These are phyloP conservation scores for Penicillium egyptiacum DNA, from an alignment of 495 filamentous ascomycete genomes.

Conservation along the genomic window DNA sequence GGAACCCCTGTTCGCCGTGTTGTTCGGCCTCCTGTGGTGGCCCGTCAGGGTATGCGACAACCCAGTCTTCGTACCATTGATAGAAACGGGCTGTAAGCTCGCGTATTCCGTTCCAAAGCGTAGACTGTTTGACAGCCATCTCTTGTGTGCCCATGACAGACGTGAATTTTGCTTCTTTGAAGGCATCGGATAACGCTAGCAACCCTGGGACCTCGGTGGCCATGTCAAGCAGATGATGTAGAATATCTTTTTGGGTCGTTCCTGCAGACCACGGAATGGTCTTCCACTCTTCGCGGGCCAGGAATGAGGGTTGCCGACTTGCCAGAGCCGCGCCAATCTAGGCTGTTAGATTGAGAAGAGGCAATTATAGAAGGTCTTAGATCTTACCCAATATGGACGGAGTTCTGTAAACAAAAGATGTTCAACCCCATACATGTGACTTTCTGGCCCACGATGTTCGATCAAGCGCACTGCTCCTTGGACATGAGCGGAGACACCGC, in stretches of 20 bases:
- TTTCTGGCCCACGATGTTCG: conserved; percentile 47
- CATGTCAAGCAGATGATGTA: conserved; percentile 44
- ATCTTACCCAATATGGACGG: conserved; percentile 46
- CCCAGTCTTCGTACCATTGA: conserved; percentile 40
- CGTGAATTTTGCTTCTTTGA: conserved; percentile 24
- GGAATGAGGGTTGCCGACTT: conserved; percentile 36
- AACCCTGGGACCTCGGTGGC: conserved; percentile 41
- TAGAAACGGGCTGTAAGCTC: conserved; percentile 35
- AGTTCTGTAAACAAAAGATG: conserved; percentile 46
- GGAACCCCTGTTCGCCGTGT: conserved; percentile 31
- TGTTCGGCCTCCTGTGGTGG: conserved; percentile 33
- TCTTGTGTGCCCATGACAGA: conserved; percentile 35
- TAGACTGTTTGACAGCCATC: conserved; percentile 36
- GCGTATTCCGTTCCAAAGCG: conserved; percentile 40
- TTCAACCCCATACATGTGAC: conserved; percentile 47
- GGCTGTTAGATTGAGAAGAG: conserved; percentile 4
- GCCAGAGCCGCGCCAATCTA: conserved; percentile 40
- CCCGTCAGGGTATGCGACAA: conserved; percentile 38
- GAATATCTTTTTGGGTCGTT: conserved; percentile 43
- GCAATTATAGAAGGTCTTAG: neutral
- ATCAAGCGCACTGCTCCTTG: conserved; percentile 44
- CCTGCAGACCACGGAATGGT: conserved; percentile 45
- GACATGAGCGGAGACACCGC: conserved; percentile 41
- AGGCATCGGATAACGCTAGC: conserved; percentile 35
- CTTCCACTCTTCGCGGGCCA: conserved; percentile 45